phyloP scores from a whole-genome alignment of 257 asterid species.

The Salvia rosmarinus region DNA sequence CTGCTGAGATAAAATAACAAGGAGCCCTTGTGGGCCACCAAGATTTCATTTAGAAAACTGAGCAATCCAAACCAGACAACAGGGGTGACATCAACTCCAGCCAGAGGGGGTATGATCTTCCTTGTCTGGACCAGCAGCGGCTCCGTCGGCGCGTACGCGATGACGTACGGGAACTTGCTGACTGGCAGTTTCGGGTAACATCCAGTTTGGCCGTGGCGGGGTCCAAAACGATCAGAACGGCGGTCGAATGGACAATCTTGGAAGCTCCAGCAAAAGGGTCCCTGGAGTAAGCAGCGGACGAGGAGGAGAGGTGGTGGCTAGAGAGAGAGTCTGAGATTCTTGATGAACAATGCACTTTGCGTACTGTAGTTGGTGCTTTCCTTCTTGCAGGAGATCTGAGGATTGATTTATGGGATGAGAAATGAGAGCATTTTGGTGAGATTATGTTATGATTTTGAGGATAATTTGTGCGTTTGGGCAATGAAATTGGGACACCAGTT shows the following conservation, averaged over 20 bases:
- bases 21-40: conserved; percentile 96
- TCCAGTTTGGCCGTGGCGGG: conserved; percentile 72
- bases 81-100: conserved; percentile 90
- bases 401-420: conserved; percentile 11
- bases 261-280: conserved; percentile 25
- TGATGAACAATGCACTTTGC: conserved; percentile 41
- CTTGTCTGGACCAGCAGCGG: conserved; percentile 76
- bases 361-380: background rate
- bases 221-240: conserved; percentile 68
- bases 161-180: conserved; percentile 67
- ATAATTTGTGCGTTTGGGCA: conserved; percentile 13
- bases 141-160: conserved; percentile 93
- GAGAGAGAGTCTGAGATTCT: conserved; percentile 29
- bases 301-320: conserved; percentile 33
- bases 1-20: conserved; percentile 83
- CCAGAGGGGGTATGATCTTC: conserved; percentile 82
- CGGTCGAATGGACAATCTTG: conserved; percentile 24
- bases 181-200: conserved; percentile 90
- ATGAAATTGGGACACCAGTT: conserved; percentile 34
- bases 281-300: conserved; percentile 29
- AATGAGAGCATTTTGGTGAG: conserved; percentile 7
- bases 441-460: conserved; percentile 22
- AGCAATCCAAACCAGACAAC: conserved; percentile 94
- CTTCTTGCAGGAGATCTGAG: conserved; percentile 12
- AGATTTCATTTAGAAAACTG: conserved; percentile 79